These are phyloP conservation scores for Leccinum pellstonianum DNA, from an alignment of 768 basidiomycete genomes.

Conservation along the genomic window DNA sequence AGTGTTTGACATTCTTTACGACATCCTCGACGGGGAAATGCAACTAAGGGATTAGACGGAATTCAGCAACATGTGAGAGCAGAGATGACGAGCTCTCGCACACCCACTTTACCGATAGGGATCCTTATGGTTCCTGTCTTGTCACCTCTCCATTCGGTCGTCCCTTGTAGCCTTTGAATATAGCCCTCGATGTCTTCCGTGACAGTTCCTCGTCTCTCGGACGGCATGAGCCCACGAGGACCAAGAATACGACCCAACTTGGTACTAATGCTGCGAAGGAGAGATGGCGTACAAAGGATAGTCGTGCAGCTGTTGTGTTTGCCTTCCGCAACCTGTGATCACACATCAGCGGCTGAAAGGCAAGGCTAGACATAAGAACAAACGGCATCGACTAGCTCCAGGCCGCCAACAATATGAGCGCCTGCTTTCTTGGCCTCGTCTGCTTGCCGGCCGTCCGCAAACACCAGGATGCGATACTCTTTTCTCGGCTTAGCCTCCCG, in stretches of 20 bases:
- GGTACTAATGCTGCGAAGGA: slow-evolving; percentile 76
- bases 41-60: slow-evolving; percentile 45
- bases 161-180: slow-evolving; percentile 74
- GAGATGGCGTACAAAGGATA: slow-evolving; percentile 77
- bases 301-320: slow-evolving; percentile 71
- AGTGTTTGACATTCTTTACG: slow-evolving; percentile 73
- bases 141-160: slow-evolving; percentile 93
- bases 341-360: background rate
- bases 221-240: slow-evolving; percentile 94
- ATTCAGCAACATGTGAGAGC: slow-evolving; percentile 3
- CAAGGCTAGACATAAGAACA: slow-evolving; percentile 29
- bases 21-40: slow-evolving; percentile 75
- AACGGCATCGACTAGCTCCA: slow-evolving; percentile 85
- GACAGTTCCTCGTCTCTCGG: slow-evolving; percentile 90
- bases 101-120: slow-evolving; percentile 71
- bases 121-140: slow-evolving; percentile 80
- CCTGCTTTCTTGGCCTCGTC: slow-evolving; percentile 86
- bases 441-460: slow-evolving; percentile 81
- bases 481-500: slow-evolving; percentile 70
- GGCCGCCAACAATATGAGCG: slow-evolving; percentile 87
- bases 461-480: slow-evolving; percentile 84
- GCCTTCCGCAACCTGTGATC: slow-evolving; percentile 64
- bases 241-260: slow-evolving; percentile 79
- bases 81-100: background rate
- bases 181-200: slow-evolving; percentile 85